A percentile compares a stretch with the other conserved stretches of the same genome.
These are phyloP conservation scores for Mercurialis annua DNA, from an alignment of 345 rosid genomes.

Conservation along the genomic window DNA sequence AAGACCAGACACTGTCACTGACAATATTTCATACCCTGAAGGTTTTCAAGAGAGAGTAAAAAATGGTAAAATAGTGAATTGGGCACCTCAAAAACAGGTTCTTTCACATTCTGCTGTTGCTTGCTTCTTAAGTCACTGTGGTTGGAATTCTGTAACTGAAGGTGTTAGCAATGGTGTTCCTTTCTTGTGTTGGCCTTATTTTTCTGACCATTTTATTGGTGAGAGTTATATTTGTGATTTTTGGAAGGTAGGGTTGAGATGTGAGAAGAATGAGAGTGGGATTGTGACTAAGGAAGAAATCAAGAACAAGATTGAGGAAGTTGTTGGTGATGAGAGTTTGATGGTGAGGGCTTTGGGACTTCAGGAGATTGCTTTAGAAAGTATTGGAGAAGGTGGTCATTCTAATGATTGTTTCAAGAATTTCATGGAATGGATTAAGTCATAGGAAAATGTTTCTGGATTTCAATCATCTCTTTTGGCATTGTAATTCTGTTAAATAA, in stretches of 20 bases:
- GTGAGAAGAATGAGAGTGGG: too few species aligned
- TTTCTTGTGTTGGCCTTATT: constrained; percentile 7
- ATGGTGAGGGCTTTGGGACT: not conserved
- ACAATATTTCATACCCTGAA: not conserved
- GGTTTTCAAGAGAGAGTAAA: constrained; percentile 1
- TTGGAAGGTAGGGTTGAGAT: too few species aligned
- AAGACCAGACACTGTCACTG: not conserved
- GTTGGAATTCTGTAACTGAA: constrained; percentile 9
- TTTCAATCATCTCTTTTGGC: too few species aligned
- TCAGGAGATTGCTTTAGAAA: not conserved
- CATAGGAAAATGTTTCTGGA: not conserved
- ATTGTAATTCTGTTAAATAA: too few species aligned
- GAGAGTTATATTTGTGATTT: not conserved
- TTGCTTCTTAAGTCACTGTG: constrained; percentile 3
- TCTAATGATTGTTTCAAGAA: not conserved
- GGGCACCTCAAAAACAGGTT: constrained; percentile 9
- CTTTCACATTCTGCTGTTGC: not conserved
- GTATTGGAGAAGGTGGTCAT: constrained; percentile 11
- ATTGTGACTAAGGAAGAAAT: too few species aligned
- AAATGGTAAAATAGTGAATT: not conserved
- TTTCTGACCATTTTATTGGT: not conserved
- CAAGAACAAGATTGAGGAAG: not conserved
- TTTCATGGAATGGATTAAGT: not conserved
- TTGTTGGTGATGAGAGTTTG: not conserved
- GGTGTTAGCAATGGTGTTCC: not conserved